A percentile compares a stretch with the other conserved stretches of the same genome.
Conservation (phyloP, 2,329 filamentous ascomycete genomes). For the Pleurostoma richardsiae region DNA sequence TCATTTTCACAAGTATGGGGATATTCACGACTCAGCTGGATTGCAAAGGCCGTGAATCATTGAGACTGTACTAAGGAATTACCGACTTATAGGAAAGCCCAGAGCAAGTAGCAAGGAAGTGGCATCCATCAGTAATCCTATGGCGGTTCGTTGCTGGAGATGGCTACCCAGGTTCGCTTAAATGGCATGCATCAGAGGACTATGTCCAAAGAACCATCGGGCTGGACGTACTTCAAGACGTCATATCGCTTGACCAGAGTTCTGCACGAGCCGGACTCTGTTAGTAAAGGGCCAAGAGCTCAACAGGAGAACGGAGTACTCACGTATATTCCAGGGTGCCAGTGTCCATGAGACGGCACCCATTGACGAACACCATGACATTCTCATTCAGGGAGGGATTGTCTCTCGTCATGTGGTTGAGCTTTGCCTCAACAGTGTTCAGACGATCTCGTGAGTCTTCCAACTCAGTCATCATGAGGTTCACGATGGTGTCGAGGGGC, state of each 20-base stretch:
- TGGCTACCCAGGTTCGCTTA: too few species aligned
- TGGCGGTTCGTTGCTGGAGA: too few species aligned
- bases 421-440: conserved; percentile 2
- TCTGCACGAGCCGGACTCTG: neutral
- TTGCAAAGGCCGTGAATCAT: too few species aligned
- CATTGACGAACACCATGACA: conserved; percentile 20
- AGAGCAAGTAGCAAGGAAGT: too few species aligned
- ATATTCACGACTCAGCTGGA: too few species aligned
- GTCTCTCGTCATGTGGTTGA: conserved; percentile 3
- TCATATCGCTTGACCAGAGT: conserved; percentile 17
- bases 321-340: conserved; percentile 27
- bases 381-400: conserved; percentile 8
- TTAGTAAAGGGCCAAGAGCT: neutral
- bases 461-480: conserved; percentile 5
- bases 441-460: conserved; percentile 8
- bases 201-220: conserved; percentile 26
- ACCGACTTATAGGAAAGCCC: too few species aligned
- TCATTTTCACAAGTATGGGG: too few species aligned
- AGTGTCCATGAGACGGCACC: conserved; percentile 20
- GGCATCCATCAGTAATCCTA: too few species aligned
- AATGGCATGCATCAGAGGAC: conserved; percentile 11
- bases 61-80: too few species aligned
- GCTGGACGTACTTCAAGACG: conserved; percentile 18
- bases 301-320: conserved; percentile 4
- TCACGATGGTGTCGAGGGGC: conserved; percentile 2